phyloP scores from a whole-genome alignment of 2,329 filamentous ascomycete genomes.

The Biscogniauxia marginata region DNA sequence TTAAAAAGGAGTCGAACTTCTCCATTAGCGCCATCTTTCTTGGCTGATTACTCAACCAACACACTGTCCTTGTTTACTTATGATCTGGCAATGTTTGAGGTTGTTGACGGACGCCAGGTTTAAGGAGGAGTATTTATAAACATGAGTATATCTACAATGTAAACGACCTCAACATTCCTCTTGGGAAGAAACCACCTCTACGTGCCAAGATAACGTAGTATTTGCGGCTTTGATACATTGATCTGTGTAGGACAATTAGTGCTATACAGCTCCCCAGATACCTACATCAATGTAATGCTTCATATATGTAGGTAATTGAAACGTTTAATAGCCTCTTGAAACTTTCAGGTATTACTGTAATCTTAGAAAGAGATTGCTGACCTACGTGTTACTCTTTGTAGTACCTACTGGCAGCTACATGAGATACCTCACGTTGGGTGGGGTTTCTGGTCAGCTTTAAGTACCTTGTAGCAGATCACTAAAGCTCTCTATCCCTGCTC shows the following conservation, averaged over 20 bases:
- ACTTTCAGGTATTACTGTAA: neutral
- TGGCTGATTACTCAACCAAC: neutral
- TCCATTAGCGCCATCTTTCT: neutral
- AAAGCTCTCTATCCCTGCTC: neutral
- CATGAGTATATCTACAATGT: too few relatives aligned
- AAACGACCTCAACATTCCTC: too few relatives aligned
- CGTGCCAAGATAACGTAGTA: neutral
- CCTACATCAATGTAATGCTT: neutral
- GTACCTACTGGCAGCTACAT: too few relatives aligned
- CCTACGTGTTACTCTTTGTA: neutral
- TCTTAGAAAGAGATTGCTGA: neutral
- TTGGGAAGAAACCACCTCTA: too few relatives aligned
- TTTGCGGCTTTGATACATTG: too few relatives aligned
- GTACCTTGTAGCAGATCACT: too few relatives aligned
- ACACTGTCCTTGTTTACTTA: neutral
- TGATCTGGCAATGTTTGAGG: neutral
- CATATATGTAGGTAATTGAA: neutral
- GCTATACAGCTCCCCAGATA: too few relatives aligned
- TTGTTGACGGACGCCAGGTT: too few relatives aligned
- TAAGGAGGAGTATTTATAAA: too few relatives aligned
- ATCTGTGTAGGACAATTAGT: too few relatives aligned
- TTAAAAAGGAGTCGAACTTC: neutral
- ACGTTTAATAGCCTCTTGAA: neutral
- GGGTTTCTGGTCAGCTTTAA: too few relatives aligned
- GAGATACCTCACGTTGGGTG: too few relatives aligned